Conservation (phyloP, 208 protist species). For the Trypanosoma platydactyli region DNA sequence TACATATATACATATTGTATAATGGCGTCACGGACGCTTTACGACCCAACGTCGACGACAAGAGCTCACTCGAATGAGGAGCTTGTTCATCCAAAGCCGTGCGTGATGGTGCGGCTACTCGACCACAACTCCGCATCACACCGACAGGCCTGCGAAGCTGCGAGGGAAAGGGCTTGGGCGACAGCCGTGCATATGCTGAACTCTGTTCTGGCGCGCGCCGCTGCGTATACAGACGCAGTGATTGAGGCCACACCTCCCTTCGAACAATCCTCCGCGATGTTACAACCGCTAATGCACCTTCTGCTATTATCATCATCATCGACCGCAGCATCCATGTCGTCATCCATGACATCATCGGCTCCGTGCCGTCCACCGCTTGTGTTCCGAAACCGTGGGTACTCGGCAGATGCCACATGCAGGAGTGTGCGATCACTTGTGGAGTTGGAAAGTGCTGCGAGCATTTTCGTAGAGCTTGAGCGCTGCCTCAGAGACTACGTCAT, state of each 20-base stretch:
- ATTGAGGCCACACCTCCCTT: constrained; percentile 30
- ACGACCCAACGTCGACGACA: constrained; percentile 9
- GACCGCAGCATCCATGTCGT: background rate
- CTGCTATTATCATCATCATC: constrained; percentile 3
- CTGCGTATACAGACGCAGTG: constrained; percentile 1
- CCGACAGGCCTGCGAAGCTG: constrained; percentile 11
- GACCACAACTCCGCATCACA: constrained; percentile 14
- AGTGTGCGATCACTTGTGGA: constrained; percentile 60
- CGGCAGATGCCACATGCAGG: constrained; percentile 43
- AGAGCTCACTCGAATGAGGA: constrained; percentile 15
- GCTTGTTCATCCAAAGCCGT: constrained; percentile 17
- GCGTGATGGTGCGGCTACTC: constrained; percentile 9
- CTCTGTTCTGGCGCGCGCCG: constrained; percentile 27
- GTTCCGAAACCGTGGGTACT: constrained; percentile 34
- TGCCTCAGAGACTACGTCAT: constrained; percentile 31
- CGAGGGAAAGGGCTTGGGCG: constrained; percentile 7
- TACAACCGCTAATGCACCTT: constrained; percentile 5
- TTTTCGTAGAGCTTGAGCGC: constrained; percentile 36
- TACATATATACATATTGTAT: too few relatives aligned
- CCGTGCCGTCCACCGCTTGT: background rate
- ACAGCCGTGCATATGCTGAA: constrained; percentile 41
- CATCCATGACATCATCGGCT: background rate
- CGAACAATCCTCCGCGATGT: background rate
- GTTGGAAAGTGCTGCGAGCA: constrained; percentile 17
- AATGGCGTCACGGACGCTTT: constrained; percentile 24